Evolutionary conservation across 2,329 filamentous ascomycete species (phyloP), one percentile per base, ranked within the genome.

Genomic region (Cladosporium sp.): DNA sequence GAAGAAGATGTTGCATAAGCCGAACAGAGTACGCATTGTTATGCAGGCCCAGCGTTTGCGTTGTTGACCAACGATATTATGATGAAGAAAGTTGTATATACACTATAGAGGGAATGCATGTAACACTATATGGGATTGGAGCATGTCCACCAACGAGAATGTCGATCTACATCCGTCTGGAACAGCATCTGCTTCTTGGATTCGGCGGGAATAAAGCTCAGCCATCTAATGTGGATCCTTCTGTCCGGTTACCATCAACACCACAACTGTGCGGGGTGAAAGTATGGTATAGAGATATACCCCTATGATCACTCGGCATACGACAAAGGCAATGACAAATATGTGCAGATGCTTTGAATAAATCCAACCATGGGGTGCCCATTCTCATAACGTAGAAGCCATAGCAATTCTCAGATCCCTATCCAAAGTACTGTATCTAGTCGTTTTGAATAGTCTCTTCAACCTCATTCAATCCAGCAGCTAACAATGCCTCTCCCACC

Each of bases 401-500:
- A 15, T 4, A 3, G 30, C n/a, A 38, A 41, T 24, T 15, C 18
- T 28, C 55, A 8, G 24, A 12, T 3, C 18, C 21, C 55, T 18
- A 14, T 36, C 54, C 18, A 54, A 54, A n/a, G 26, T 7, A 41
- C 32, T 34, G 32, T 11, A 52, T 18, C 4, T 30, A 30, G 24
- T 30, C 15, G 18, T 24, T 28, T 4, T n/a, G 28, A 21, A 6
- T 5, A 44, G n/a, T 18, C 38, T 44, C 18, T 5, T 44, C 18
- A 28, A 52, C 28, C 7, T 12, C 18, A 11, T 52, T 11, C 38
- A 18, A 41, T 18, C 14, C 0, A 18, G 18, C 2, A 18, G 4
- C 2, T 15, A 49, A 36, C 51, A 49, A 65, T 65, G 62, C 38
- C 64, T 34, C 18, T 61, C 11, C 54, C 52, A 34, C 65, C 41